Evolutionary conservation across 2,329 filamentous ascomycete species (phyloP).

Genomic region (Mycocentrospora acerina): DNA sequence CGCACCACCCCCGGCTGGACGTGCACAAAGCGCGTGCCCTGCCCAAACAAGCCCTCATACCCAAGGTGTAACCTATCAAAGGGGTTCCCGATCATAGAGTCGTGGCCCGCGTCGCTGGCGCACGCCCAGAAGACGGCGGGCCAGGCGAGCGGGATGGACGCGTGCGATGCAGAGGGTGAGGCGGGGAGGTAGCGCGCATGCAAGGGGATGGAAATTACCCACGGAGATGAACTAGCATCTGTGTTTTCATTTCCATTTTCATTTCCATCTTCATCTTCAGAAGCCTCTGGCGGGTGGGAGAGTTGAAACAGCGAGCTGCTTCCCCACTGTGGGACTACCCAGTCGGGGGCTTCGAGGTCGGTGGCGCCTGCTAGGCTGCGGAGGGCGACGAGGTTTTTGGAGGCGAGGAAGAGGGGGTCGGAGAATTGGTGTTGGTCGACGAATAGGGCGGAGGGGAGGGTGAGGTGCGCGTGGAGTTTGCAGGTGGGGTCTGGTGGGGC

Average conservation of each 20-base stretch:
- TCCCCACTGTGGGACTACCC: conserved; percentile 75
- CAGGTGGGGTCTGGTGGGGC: conserved; percentile 57
- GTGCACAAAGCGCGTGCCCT: conserved; percentile 82
- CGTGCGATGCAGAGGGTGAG: conserved; percentile 31
- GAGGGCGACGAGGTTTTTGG: conserved; percentile 73
- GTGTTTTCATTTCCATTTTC: no score
- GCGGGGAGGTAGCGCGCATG: conserved; percentile 77
- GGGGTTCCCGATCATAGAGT: conserved; percentile 72
- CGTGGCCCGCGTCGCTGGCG: conserved; percentile 62
- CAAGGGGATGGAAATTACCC: conserved; percentile 73
- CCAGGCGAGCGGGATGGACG: conserved; percentile 65
- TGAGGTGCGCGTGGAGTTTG: conserved; percentile 75
- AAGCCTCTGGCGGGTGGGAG: conserved; percentile 50
- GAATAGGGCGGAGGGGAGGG: conserved; percentile 78
- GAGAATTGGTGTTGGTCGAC: conserved; percentile 83
- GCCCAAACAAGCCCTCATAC: conserved; percentile 78
- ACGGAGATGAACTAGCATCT: no score
- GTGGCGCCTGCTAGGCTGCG: conserved; percentile 72
- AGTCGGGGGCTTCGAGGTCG: conserved; percentile 88
- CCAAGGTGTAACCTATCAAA: conserved; percentile 86
- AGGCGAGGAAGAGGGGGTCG: conserved; percentile 74
- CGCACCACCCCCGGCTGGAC: conserved; percentile 34
- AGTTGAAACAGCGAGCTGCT: conserved; percentile 76
- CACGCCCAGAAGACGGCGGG: conserved; percentile 93
- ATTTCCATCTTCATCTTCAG: background rate